Conservation (phyloP, 108 stramenopile genomes). For the Discostella stelligeroides region DNA sequence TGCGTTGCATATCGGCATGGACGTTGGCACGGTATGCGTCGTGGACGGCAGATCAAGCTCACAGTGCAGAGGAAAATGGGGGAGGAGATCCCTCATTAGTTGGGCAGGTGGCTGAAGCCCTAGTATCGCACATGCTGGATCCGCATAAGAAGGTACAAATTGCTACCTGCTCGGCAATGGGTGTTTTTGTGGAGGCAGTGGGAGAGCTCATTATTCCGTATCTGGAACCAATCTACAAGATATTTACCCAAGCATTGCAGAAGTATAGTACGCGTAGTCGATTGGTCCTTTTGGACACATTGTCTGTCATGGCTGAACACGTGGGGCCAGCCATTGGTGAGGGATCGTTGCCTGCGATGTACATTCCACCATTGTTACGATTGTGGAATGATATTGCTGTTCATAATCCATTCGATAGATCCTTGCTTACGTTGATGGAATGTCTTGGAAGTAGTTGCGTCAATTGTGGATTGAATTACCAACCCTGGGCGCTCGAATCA, state of each 20-base stretch:
- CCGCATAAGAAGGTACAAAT: conserved; percentile 86
- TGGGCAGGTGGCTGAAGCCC: conserved; percentile 74
- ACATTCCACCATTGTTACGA: conserved; percentile 74
- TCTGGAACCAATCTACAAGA: conserved; percentile 72
- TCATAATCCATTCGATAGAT: conserved; percentile 79
- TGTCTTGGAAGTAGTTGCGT: conserved; percentile 78
- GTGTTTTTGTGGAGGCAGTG: conserved; percentile 78
- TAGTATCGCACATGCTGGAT: conserved; percentile 69
- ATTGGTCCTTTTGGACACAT: conserved; percentile 82
- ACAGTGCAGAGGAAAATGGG: conserved; percentile 21
- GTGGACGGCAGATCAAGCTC: conserved; percentile 83
- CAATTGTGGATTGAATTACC: conserved; percentile 78
- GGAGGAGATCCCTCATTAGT: conserved; percentile 65
- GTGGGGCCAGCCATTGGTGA: conserved; percentile 82
- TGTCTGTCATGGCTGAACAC: conserved; percentile 86
- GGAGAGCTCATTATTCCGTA: conserved; percentile 86
- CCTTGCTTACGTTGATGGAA: conserved; percentile 88
- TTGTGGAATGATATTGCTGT: conserved; percentile 62
- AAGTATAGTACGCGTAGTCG: conserved; percentile 79
- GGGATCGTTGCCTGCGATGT: conserved; percentile 67
- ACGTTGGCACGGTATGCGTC: conserved; percentile 79
- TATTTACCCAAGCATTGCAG: conserved; percentile 67
- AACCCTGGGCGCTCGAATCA: conserved; percentile 82
- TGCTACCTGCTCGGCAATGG: conserved; percentile 81
- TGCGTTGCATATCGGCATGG: conserved; percentile 87